Conservation (phyloP, 345 rosid species). For the Turritis glabra region DNA sequence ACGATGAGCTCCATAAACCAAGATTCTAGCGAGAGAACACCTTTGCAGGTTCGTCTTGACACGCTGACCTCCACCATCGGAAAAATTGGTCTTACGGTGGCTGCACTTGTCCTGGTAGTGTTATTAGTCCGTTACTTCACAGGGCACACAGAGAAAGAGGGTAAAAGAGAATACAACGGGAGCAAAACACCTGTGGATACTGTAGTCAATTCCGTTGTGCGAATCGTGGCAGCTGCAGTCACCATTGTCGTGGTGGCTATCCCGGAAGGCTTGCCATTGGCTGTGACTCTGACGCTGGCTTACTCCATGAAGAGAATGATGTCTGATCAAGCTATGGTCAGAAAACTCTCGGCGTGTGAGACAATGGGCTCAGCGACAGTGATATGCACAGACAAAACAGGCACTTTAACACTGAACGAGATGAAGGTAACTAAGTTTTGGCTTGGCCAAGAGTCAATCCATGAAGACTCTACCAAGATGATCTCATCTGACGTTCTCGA, state of each 20-base stretch:
- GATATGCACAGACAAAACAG: conserved; percentile 73
- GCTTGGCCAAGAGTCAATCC: conserved; percentile 53
- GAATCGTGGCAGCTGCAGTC: conserved; percentile 60
- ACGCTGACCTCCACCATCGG: conserved; percentile 63
- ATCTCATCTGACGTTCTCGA: conserved; percentile 34
- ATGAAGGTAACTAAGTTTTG: conserved; percentile 67
- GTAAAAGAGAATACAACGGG: conserved; percentile 44
- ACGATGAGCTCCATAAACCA: conserved; percentile 58
- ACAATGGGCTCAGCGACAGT: conserved; percentile 76
- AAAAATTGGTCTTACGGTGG: conserved; percentile 58
- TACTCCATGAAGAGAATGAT: conserved; percentile 78
- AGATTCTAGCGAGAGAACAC: conserved; percentile 57
- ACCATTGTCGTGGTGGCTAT: conserved; percentile 76
- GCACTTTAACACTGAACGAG: conserved; percentile 67
- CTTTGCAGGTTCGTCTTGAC: conserved; percentile 61
- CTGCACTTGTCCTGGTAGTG: conserved; percentile 60
- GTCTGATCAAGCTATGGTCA: conserved; percentile 73
- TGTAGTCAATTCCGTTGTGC: conserved; percentile 49
- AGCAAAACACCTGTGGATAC: conserved; percentile 45
- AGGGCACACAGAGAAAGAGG: conserved; percentile 51
- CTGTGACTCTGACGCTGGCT: conserved; percentile 76
- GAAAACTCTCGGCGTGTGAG: conserved; percentile 71
- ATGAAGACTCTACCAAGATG: conserved; percentile 37
- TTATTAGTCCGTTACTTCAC: conserved; percentile 66
- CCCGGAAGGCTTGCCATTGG: conserved; percentile 73